Evolutionary conservation across 1,284 basidiomycete genomes (phyloP).

Genomic region (Ceratorhiza oryzae-sativae): DNA sequence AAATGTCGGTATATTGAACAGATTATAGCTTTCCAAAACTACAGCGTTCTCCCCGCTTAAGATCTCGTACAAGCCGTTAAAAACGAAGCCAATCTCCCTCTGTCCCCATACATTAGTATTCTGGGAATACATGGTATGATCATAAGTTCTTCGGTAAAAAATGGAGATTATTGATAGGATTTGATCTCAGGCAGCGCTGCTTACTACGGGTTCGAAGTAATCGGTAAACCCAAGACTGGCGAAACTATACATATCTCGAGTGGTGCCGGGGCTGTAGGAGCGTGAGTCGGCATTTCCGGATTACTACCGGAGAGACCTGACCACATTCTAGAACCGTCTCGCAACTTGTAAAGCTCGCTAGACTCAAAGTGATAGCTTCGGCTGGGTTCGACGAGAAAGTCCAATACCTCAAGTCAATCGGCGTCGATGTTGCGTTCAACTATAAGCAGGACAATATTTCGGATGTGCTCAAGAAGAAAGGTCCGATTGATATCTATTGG

Average conservation of each 20-base stretch:
- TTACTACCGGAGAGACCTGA: not conserved
- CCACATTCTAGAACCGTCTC: constrained; percentile 50
- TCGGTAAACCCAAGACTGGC: constrained; percentile 57
- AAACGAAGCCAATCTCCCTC: constrained; percentile 54
- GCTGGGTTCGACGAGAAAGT: constrained; percentile 76
- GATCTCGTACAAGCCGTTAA: constrained; percentile 46
- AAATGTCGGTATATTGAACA: constrained; percentile 43
- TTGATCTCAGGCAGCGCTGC: constrained; percentile 52
- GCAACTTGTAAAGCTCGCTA: constrained; percentile 69
- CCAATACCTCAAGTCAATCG: constrained; percentile 64
- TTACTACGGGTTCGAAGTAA: constrained; percentile 46
- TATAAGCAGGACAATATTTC: constrained; percentile 67
- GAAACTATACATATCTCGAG: constrained; percentile 64
- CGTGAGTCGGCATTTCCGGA: constrained; percentile 49
- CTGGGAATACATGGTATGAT: constrained; percentile 55
- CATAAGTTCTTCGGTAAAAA: not conserved
- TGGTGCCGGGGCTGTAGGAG: constrained; percentile 60
- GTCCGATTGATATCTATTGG: constrained; percentile 62
- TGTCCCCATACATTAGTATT: constrained; percentile 58
- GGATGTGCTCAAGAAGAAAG: constrained; percentile 64
- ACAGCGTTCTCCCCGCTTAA: constrained; percentile 43
- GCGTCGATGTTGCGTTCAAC: constrained; percentile 76
- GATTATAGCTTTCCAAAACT: constrained; percentile 16
- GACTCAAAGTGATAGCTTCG: constrained; percentile 74
- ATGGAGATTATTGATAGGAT: not conserved